A percentile compares a stretch with the other conserved stretches of the same genome.
Conservation (phyloP, 1,139 yeast species). For the Oligophagozyma castellii region DNA sequence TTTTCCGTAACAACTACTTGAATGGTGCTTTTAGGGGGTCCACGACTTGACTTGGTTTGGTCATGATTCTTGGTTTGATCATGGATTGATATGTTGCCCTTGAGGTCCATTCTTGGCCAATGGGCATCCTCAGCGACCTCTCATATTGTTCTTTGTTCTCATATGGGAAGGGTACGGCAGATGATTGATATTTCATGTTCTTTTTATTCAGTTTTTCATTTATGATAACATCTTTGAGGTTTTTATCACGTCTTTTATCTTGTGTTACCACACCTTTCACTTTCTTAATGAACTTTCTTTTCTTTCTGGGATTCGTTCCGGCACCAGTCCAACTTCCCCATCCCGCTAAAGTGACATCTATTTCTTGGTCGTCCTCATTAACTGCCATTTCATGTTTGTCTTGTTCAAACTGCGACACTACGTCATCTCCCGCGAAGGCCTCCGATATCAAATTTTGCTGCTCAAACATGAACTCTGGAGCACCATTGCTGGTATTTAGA, state of each 20-base stretch:
- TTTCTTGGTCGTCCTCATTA: constrained; percentile 80
- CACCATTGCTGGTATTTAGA: constrained; percentile 28
- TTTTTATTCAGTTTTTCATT: constrained; percentile 80
- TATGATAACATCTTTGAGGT: constrained; percentile 68
- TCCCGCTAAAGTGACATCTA: constrained; percentile 81
- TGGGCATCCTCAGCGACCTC: constrained; percentile 85
- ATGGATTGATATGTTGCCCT: constrained; percentile 75
- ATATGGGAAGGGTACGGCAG: constrained; percentile 84
- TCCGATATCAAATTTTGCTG: constrained; percentile 75
- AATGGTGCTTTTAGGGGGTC: constrained; percentile 58
- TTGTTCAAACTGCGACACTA: constrained; percentile 57
- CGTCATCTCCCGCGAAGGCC: constrained; percentile 96
- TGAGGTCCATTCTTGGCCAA: constrained; percentile 95
- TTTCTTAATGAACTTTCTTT: constrained; percentile 53
- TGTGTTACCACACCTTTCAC: constrained; percentile 59
- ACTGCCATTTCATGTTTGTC: constrained; percentile 55
- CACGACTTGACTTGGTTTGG: constrained; percentile 79
- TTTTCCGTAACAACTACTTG: constrained; percentile 11
- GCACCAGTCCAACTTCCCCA: constrained; percentile 87
- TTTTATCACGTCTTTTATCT: constrained; percentile 65
- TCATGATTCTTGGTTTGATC: constrained; percentile 78
- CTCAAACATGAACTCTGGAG: constrained; percentile 36
- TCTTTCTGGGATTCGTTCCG: constrained; percentile 34
- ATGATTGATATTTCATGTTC: constrained; percentile 70
- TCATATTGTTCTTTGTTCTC: constrained; percentile 92